A percentile compares a stretch with the other conserved stretches of the same genome.
phyloP scores from a whole-genome alignment of 108 stramenopile species.

The Cyclostephanos invisitatus region DNA sequence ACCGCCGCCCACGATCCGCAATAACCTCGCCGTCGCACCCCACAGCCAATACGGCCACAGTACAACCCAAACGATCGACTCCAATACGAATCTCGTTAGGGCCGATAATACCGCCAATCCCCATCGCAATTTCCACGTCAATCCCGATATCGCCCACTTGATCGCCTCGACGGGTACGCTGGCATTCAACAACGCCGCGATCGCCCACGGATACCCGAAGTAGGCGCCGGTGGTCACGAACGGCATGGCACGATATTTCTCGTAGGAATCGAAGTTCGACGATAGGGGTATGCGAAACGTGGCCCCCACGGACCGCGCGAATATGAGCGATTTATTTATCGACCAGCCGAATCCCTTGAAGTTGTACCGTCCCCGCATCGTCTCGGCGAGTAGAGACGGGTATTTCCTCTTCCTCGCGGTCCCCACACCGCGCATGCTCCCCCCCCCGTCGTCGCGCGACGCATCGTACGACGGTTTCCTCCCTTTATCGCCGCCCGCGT shows the following conservation, averaged over 20 bases:
- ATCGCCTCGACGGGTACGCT: slow-evolving; percentile 68
- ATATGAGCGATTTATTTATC: slow-evolving; percentile 70
- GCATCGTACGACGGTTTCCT: slow-evolving; percentile 10
- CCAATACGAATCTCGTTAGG: slow-evolving; percentile 16
- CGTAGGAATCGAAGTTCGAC: slow-evolving; percentile 62
- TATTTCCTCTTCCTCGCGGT: too few relatives aligned
- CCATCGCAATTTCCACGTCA: slow-evolving; percentile 42
- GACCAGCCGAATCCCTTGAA: slow-evolving; percentile 77
- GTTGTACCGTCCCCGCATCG: slow-evolving; percentile 59
- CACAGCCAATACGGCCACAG: slow-evolving; percentile 29
- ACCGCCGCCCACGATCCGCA: slow-evolving; percentile 1
- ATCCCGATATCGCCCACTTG: slow-evolving; percentile 49
- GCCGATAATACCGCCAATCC: slow-evolving; percentile 32
- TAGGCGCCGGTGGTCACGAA: slow-evolving; percentile 50
- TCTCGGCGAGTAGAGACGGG: too few relatives aligned
- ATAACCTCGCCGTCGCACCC: slow-evolving; percentile 9
- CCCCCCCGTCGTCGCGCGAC: too few relatives aligned
- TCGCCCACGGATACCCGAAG: slow-evolving; percentile 63
- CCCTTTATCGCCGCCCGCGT: not conserved
- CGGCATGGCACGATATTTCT: slow-evolving; percentile 61
- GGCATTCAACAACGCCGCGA: slow-evolving; percentile 51
- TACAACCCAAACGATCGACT: slow-evolving; percentile 18
- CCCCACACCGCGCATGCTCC: too few relatives aligned
- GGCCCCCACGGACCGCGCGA: slow-evolving; percentile 51
- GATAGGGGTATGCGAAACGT: slow-evolving; percentile 67